Base-by-base conservation (phyloP, 371 early-diverging fungal genomes). In the Syncephalastrum racemosum region DNA sequence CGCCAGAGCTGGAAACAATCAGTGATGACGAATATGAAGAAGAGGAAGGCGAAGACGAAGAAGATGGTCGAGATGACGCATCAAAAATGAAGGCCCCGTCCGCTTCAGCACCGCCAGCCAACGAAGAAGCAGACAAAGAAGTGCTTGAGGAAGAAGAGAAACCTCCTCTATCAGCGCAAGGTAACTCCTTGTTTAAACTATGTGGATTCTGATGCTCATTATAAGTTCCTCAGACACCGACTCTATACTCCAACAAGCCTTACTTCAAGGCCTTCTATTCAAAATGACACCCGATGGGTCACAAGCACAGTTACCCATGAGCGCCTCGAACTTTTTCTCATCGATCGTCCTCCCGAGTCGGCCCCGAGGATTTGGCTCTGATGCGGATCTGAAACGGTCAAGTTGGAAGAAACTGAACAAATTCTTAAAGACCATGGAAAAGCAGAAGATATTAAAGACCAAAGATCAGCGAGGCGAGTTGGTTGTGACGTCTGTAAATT, bases 391-490 rank as follows among this genome's bases (percentile, higher is more conserved):
- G 39, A 90, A 90, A 60, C 81, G 81, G 57, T 90, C 90, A 5
- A 81, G 79, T 44, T 87, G 82, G 81, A 90, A 90, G 62, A 88
- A 88, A 61, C 58, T 89, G 20, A 81, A 86, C 59, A 90, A 88
- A 61, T 90, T 89, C 60, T 65, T 88, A 43, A 90, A 88, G 58
- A 74, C 70, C 1, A 83, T 83, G 52, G 90, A 90, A 48, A 88
- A 88, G 63, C 58, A 27, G 16, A 86, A 85, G 3, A 53, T 87
- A 14, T 50, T 89, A 51, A 85, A 87, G 63, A 76, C 85, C 48
- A 90, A 89, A 56, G 90, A 87, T 10, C 79, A 80, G 42, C 80
- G 82, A 18, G 87, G 89, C 2, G 90, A 90, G 36, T 60, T 71
- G 15, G 66, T 80, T 45, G 63, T 90, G 15, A 74, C 71, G 20